These are phyloP conservation scores for Aspergillus baeticus DNA, from an alignment of 495 filamentous ascomycete genomes.

Conservation along the genomic window DNA sequence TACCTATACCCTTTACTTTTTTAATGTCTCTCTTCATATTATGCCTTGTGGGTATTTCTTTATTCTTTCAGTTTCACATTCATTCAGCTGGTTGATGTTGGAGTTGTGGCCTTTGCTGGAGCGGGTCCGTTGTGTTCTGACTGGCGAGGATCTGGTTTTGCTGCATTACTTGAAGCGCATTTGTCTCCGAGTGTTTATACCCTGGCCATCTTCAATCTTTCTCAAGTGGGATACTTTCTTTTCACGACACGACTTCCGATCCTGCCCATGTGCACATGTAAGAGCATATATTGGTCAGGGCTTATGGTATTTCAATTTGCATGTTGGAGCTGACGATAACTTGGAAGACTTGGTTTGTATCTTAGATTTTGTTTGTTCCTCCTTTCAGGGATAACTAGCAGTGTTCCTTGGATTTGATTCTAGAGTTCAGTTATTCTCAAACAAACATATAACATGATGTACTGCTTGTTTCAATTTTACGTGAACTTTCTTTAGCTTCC, in stretches of 20 bases:
- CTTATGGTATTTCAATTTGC: conserved; percentile 17
- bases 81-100: conserved; percentile 9
- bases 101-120: conserved; percentile 16
- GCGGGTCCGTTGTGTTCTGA: conserved; percentile 6
- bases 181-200: conserved; percentile 1
- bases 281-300: conserved; percentile 29
- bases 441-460: too few relatives aligned
- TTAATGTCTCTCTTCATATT: conserved; percentile 7
- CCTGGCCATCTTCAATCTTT: background rate
- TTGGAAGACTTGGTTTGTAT: conserved; percentile 14
- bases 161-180: conserved; percentile 11
- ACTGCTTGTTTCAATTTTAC: too few relatives aligned
- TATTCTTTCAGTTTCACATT: conserved; percentile 8
- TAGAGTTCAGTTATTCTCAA: conserved; percentile 8
- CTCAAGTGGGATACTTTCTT: conserved; percentile 6
- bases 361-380: conserved; percentile 19
- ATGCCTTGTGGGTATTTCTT: background rate
- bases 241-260: conserved; percentile 9
- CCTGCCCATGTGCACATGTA: conserved; percentile 22
- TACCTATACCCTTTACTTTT: background rate
- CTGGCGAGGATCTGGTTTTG: conserved; percentile 18
- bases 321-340: conserved; percentile 16
- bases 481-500: too few relatives aligned
- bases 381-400: background rate
- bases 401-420: background rate